Conservation (phyloP, 495 filamentous ascomycete species). For the Hyaloscypha hepaticicola region DNA sequence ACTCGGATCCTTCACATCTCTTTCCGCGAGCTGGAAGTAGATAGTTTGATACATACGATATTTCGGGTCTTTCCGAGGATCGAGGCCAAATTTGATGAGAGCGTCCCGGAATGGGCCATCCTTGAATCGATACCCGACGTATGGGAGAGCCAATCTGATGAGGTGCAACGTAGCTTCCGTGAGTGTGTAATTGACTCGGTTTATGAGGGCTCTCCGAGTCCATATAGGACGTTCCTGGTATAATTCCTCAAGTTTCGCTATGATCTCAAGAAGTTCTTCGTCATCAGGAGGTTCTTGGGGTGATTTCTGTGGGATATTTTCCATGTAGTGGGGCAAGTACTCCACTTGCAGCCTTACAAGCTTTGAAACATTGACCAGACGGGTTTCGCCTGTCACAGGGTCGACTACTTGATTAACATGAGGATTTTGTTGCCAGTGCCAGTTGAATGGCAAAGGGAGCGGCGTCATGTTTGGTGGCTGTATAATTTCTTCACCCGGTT, state of each 20-base stretch:
- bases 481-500: slow-evolving; percentile 64
- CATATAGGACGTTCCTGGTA: slow-evolving; percentile 78
- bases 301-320: slow-evolving; percentile 49
- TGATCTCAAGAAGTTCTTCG: slow-evolving; percentile 52
- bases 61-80: slow-evolving; percentile 72
- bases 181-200: slow-evolving; percentile 47
- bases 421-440: slow-evolving; percentile 55
- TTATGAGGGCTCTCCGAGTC: slow-evolving; percentile 77
- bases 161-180: slow-evolving; percentile 40
- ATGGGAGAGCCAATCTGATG: slow-evolving; percentile 65
- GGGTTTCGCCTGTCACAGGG: slow-evolving; percentile 33
- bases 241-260: slow-evolving; percentile 56
- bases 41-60: slow-evolving; percentile 84
- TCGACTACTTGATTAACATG: slow-evolving; percentile 40
- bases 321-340: slow-evolving; percentile 61
- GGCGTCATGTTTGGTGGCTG: slow-evolving; percentile 76
- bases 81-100: slow-evolving; percentile 78
- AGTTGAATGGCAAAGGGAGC: slow-evolving; percentile 66
- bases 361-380: slow-evolving; percentile 40
- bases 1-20: slow-evolving; percentile 27
- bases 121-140: slow-evolving; percentile 85
- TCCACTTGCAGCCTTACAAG: slow-evolving; percentile 51
- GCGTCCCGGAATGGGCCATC: slow-evolving; percentile 89
- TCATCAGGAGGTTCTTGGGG: slow-evolving; percentile 44
- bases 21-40: slow-evolving; percentile 62